These are phyloP conservation scores for Hypholoma sublateritium DNA, from an alignment of 768 basidiomycete species.

Conservation along the genomic window DNA sequence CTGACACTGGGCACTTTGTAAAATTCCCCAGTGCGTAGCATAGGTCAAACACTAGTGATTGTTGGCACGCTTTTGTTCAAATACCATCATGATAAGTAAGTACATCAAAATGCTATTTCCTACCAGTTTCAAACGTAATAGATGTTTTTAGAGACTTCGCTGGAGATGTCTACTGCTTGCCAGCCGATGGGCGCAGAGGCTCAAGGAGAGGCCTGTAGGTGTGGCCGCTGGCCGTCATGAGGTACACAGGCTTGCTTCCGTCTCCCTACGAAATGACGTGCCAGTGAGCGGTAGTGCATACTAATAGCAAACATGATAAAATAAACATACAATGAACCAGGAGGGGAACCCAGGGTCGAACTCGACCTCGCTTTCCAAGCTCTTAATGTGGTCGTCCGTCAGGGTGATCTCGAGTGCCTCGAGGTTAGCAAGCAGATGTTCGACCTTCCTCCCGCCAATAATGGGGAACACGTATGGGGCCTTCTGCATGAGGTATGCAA, in stretches of 20 bases:
- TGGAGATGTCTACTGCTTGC: neutral
- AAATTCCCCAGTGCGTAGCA: too few relatives aligned
- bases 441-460: conserved; percentile 34
- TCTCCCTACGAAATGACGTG: neutral
- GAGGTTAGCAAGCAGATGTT: conserved; percentile 41
- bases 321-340: neutral
- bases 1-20: too few relatives aligned
- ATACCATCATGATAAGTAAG: too few relatives aligned
- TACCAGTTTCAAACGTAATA: neutral
- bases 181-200: neutral
- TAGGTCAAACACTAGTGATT: too few relatives aligned
- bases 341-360: neutral
- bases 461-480: conserved; percentile 52
- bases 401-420: conserved; percentile 41
- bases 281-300: neutral
- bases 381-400: conserved; percentile 35
- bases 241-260: neutral
- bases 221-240: neutral
- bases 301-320: neutral
- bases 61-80: too few relatives aligned
- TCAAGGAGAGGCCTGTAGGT: neutral
- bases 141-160: neutral
- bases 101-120: too few relatives aligned
- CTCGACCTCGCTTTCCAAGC: conserved; percentile 27
- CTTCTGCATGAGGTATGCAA: conserved; percentile 57